Percentiles rank a stretch among this genome's conserved stretches.
phyloP scores from a whole-genome alignment of 345 rosid genomes.

The Melastoma malabathricum region DNA sequence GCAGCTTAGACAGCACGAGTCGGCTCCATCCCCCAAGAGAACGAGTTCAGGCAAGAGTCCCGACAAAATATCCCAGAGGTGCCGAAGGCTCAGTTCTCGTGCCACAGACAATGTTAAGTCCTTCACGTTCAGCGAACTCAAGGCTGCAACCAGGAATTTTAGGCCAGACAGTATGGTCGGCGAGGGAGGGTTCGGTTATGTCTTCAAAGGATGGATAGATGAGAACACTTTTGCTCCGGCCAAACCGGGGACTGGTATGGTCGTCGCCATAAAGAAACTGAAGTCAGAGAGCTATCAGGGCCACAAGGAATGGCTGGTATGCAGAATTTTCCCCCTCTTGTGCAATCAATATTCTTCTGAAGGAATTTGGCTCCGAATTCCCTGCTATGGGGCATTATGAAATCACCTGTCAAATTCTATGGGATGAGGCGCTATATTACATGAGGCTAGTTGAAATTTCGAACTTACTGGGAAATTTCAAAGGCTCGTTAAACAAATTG shows the following conservation, averaged over 20 bases:
- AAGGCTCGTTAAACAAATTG: neutral
- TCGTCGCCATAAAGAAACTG: slow-evolving; percentile 55
- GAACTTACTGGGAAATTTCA: no score
- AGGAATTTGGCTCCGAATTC: neutral
- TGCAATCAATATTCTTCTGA: neutral
- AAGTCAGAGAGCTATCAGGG: slow-evolving; percentile 53
- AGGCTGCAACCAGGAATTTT: slow-evolving; percentile 50
- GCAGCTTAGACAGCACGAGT: no score
- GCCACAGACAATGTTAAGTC: slow-evolving; percentile 30
- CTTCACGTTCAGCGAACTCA: slow-evolving; percentile 40
- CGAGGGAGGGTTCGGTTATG: slow-evolving; percentile 65
- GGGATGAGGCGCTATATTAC: no score
- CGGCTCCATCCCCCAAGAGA: no score
- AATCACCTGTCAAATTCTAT: no score
- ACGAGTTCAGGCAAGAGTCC: no score
- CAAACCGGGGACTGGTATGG: slow-evolving; percentile 40
- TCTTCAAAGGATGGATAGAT: slow-evolving; percentile 62
- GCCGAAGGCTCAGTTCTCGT: slow-evolving; percentile 14
- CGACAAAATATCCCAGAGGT: slow-evolving; percentile 8
- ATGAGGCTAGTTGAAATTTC: no score
- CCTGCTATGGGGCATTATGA: no score
- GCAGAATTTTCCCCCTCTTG: slow-evolving; percentile 6
- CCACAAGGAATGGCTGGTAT: slow-evolving; percentile 75
- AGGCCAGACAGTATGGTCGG: slow-evolving; percentile 41
- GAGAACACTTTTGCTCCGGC: slow-evolving; percentile 43